Base-by-base conservation (phyloP, 305 asterid species). In the Striga hermonthica region DNA sequence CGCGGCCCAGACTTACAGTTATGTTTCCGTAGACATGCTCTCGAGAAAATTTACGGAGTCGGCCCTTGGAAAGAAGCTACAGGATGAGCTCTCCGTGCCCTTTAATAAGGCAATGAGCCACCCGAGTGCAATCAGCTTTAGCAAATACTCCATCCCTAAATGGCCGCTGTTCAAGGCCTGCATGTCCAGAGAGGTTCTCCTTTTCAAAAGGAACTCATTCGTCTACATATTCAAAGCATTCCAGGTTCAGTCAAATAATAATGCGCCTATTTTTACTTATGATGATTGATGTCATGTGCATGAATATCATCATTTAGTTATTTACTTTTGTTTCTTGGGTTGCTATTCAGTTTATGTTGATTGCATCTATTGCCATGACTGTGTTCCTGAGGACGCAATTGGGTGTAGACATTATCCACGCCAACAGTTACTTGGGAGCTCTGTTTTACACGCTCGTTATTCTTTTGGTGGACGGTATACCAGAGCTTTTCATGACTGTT, bases 391-490 rank as follows among this genome's bases (percentile, higher is more conserved):
- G 90, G 65, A 83, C 88, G 16, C 66, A 72, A 54, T 73, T 77
- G 79, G 60, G 56, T 9, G 57, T 74, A 52, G 83, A 86, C 74
- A 56, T 79, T 67, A 4, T 57, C 28, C 81, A 78, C 38, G 83
- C 86, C 39, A 86, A 72, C 63, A 62, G 74, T 66, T 86, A 80
- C 70, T n/a, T 83, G 82, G 93, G 88, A 55, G 86, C 90, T 40
- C 60, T 83, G 3, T 83, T 76, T 59, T 86, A 57, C 71, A 57
- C 84, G 9, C 77, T 86, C 31, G 6, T 75, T 49, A 72, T 79
- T 58, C 78, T 86, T 43, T 53, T 83, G 1, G 64, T 81, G 16
- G 86, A 83, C 62, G 90, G 86, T 34, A 52, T 78, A 4, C 82
- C 90, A 0, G 90, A 86, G 74, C 67, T 81, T 41, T 58, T 74